Evolutionary conservation across 768 basidiomycete genomes (phyloP).

Genomic region (Xerocomellus chrysenteron): DNA sequence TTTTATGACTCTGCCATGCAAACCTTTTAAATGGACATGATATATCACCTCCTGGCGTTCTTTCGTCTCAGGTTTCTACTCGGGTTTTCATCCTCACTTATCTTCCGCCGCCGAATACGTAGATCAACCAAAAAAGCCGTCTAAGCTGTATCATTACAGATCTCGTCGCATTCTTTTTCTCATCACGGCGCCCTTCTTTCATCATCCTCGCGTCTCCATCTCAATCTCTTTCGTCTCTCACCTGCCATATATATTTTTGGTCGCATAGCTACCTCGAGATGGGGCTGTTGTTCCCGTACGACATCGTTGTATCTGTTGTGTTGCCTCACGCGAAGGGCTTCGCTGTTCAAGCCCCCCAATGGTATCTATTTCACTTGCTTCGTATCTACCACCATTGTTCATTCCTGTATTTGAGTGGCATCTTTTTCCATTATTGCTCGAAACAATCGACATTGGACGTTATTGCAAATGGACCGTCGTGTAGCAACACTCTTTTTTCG

Average conservation of each 20-base stretch:
- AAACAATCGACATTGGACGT: not conserved
- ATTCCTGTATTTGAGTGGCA: not conserved
- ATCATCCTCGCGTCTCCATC: not conserved
- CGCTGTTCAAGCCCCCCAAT: conserved; percentile 47
- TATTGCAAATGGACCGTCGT: not conserved
- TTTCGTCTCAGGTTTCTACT: conserved; percentile 8
- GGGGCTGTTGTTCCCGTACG: conserved; percentile 13
- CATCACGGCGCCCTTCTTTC: conserved; percentile 1
- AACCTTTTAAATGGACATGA: conserved; percentile 24
- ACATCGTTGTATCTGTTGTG: conserved; percentile 27
- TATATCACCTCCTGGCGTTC: not conserved
- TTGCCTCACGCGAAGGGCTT: conserved; percentile 48
- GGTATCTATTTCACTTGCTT: conserved; percentile 18
- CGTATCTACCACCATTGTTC: not conserved
- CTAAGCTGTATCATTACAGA: conserved; percentile 20
- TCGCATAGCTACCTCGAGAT: conserved; percentile 20
- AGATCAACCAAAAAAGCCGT: conserved; percentile 19
- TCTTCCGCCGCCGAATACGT: conserved; percentile 11
- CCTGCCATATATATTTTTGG: conserved; percentile 32
- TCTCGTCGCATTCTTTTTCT: conserved; percentile 4
- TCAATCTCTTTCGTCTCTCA: conserved; percentile 16
- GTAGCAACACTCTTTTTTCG: not conserved
- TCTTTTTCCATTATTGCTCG: not conserved
- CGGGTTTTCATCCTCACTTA: not conserved
- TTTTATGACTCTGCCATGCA: conserved; percentile 39